Conservation (phyloP, 768 basidiomycete genomes). For the Galerina sulciceps region DNA sequence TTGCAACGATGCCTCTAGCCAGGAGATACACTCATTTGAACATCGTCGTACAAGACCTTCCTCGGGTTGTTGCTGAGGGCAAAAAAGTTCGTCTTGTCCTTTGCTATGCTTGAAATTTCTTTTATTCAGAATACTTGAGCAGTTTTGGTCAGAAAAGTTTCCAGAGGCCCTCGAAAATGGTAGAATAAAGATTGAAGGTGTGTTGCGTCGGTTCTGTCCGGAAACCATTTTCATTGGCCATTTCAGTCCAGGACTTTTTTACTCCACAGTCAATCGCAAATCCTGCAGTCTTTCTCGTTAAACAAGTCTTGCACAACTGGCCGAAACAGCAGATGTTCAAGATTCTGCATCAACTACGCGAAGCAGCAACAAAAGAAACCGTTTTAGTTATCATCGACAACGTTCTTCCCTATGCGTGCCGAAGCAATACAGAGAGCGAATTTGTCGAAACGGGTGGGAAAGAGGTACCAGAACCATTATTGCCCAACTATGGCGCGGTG, state of each 20-base stretch:
- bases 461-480: background rate
- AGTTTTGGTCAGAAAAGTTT: background rate
- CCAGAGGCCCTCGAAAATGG: background rate
- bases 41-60: constrained; percentile 53
- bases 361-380: background rate
- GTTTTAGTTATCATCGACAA: background rate
- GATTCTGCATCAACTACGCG: background rate
- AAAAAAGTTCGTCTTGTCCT: background rate
- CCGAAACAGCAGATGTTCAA: background rate
- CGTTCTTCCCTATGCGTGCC: background rate
- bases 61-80: constrained; percentile 24
- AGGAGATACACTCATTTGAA: constrained; percentile 39
- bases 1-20: constrained; percentile 25
- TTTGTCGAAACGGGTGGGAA: background rate
- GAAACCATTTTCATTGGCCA: background rate
- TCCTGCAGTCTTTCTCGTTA: constrained; percentile 1
- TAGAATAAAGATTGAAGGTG: background rate
- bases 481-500: background rate
- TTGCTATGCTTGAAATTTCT: background rate
- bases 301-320: constrained; percentile 1
- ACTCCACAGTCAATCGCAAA: background rate
- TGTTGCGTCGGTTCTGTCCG: background rate
- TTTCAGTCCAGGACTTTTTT: constrained; percentile 4
- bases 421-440: background rate
- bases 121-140: background rate